Conservation (phyloP, 352 stramenopile genomes). For the Globisporangium acanthophoron region DNA sequence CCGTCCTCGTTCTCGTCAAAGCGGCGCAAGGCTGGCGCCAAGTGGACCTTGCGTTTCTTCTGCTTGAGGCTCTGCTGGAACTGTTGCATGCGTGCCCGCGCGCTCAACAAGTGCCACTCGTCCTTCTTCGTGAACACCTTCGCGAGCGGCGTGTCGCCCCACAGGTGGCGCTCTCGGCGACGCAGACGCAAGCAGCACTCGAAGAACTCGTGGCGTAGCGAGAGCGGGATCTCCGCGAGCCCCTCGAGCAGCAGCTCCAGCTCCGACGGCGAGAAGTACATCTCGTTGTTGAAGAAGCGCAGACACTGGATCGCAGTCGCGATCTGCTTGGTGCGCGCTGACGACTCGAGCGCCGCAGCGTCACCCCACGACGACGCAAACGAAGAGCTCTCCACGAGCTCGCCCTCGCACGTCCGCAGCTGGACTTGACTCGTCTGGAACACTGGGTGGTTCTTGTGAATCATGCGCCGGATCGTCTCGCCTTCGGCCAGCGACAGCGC, state of each 20-base stretch:
- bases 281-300: slow-evolving; percentile 98
- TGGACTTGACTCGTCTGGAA: slow-evolving; percentile 65
- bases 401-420: slow-evolving; percentile 74
- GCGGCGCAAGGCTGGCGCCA: slow-evolving; percentile 51
- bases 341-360: neutral
- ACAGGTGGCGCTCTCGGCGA: slow-evolving; percentile 93
- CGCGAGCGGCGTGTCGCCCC: slow-evolving; percentile 92
- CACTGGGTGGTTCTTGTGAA: slow-evolving; percentile 88
- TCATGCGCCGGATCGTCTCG: slow-evolving; percentile 94
- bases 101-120: slow-evolving; percentile 93
- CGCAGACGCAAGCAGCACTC: slow-evolving; percentile 85
- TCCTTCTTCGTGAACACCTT: slow-evolving; percentile 97
- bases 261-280: slow-evolving; percentile 95
- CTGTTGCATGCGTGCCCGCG: slow-evolving; percentile 76
- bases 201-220: slow-evolving; percentile 83
- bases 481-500: slow-evolving; percentile 96
- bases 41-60: slow-evolving; percentile 47
- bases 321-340: slow-evolving; percentile 25
- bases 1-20: slow-evolving; percentile 75
- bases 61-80: slow-evolving; percentile 74
- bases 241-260: slow-evolving; percentile 89
- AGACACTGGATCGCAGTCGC: slow-evolving; percentile 82
- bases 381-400: slow-evolving; percentile 77
- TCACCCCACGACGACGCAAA: slow-evolving; percentile 52
- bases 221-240: slow-evolving; percentile 50